Evolutionary conservation across 2,329 filamentous ascomycete species (phyloP), one percentile per base, ranked within the genome.

Genomic region (Cladophialophora immunda): DNA sequence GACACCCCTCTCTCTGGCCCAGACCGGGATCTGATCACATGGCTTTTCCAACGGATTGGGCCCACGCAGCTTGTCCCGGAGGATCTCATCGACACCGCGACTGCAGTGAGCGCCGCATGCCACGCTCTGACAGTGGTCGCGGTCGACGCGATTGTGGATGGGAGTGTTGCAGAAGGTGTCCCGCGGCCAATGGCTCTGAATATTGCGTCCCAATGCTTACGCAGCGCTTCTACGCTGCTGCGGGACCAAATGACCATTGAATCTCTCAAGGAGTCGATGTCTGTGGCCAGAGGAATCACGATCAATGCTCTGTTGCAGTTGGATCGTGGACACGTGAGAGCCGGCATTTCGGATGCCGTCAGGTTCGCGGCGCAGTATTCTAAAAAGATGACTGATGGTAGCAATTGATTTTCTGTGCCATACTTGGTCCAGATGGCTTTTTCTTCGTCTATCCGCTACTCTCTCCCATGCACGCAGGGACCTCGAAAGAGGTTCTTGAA

Each of bases 61-160:
- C 13, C 25, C 9, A 60, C 29, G 17, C 29, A 84, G 4, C 79
- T 81, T 22, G 79, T 89, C 0, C 82, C 85, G 0, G 79, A 86
- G 0, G 75, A 78, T 1, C 78, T 81, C 47, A 87, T 89, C 84
- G 85, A 88, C 73, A 86, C 81, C 1, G 80, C 79, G 41, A 89
- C 86, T 0, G 86, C 86, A 0, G 79, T 89, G 2, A 88, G 85
- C 4, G 68, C 66, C 1, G 47, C 66, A n/a, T 52, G 60, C 29
- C 66, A 60, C 68, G 66, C 70, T 19, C 45, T 71, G 36, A 74
- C 83, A 19, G 45, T 53, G 19, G 45, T 53, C 15, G 58, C 58
- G 13, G n/a, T 53, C 3, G 84, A 86, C 70, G 82, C 81, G 0
- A 76, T 85, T 52, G 81, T 83, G 0, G 83, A 85, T 68, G 84